Percentiles rank a stretch among this genome's conserved stretches.
phyloP scores from a whole-genome alignment of 345 rosid species.

The Eucalyptus regnans region DNA sequence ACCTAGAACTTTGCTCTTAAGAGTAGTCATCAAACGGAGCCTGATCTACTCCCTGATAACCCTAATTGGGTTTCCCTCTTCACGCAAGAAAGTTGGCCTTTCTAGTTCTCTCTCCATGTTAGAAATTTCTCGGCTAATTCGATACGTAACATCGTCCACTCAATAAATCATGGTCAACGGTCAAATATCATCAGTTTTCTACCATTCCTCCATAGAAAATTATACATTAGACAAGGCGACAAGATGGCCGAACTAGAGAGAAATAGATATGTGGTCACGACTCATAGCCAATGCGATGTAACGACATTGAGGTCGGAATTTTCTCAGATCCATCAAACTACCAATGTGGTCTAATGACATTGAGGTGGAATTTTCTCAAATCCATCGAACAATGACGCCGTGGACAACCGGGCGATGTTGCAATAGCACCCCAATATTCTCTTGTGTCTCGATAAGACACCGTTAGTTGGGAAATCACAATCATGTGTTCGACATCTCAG shows the following conservation, averaged over 20 bases:
- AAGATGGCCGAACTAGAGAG: neutral
- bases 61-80: neutral
- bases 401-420: neutral
- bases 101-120: neutral
- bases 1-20: neutral
- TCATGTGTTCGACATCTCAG: neutral
- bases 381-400: neutral
- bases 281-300: accelerated
- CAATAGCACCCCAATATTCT: neutral
- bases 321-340: neutral
- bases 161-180: neutral
- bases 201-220: neutral
- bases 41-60: neutral
- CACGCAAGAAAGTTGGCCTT: neutral
- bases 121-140: neutral
- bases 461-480: neutral
- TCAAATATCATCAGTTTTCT: neutral
- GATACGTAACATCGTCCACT: accelerated
- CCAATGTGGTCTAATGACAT: neutral
- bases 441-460: accelerated
- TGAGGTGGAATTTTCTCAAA: neutral
- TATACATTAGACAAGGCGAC: neutral
- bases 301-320: neutral
- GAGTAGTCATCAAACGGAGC: neutral
- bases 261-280: neutral